phyloP scores from a whole-genome alignment of 2,329 filamentous ascomycete genomes.

The Cucurbitaria berberidis region DNA sequence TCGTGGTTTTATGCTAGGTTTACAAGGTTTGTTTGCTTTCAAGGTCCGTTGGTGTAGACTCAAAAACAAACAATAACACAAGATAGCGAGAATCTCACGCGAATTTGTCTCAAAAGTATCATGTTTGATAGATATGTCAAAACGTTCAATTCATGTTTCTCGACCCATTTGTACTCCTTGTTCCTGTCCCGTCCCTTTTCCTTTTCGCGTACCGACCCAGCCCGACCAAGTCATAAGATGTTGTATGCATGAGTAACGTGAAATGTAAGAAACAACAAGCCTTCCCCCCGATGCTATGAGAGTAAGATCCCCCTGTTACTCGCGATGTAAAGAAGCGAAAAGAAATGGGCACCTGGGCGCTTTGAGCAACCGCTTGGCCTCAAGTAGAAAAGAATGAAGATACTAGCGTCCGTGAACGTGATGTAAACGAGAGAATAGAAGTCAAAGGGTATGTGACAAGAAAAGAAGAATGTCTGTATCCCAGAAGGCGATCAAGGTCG shows the following conservation, averaged over 20 bases:
- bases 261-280: not conserved
- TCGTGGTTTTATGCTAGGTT: not conserved
- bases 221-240: not conserved
- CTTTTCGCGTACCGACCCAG: not conserved
- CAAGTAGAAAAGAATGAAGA: not conserved
- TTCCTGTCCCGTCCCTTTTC: not conserved
- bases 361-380: slow-evolving; percentile 17
- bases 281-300: slow-evolving; percentile 1
- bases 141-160: slow-evolving; percentile 4
- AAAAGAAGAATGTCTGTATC: slow-evolving; percentile 1
- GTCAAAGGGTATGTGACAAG: slow-evolving; percentile 10
- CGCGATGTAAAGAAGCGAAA: slow-evolving; percentile 1
- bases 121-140: not conserved
- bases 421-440: slow-evolving; percentile 15
- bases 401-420: slow-evolving; percentile 12
- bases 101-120: no score
- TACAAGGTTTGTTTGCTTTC: no score
- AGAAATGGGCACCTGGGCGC: slow-evolving; percentile 11
- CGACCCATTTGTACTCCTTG: not conserved
- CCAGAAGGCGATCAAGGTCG: not conserved
- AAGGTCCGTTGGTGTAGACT: no score
- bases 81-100: no score
- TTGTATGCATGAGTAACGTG: slow-evolving; percentile 4
- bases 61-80: no score
- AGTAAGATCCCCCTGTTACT: not conserved